Evolutionary conservation across 768 basidiomycete genomes (phyloP).

Genomic region (Mycena olivaceomarginata): DNA sequence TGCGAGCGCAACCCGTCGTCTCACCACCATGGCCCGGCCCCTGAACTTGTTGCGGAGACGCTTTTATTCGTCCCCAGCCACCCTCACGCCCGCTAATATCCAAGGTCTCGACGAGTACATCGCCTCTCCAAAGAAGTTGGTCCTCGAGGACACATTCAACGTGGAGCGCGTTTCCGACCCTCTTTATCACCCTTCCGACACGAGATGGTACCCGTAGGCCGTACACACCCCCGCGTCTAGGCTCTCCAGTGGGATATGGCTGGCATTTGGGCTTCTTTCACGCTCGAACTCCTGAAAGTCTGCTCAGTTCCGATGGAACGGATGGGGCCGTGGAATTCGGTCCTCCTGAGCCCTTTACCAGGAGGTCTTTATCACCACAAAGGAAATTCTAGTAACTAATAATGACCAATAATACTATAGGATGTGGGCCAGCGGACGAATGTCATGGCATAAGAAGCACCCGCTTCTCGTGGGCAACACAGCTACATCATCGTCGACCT

Average conservation of each 20-base stretch:
- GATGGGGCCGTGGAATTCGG: constrained; percentile 75
- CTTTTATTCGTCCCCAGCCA: constrained; percentile 29
- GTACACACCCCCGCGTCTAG: constrained; percentile 63
- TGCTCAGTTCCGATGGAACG: constrained; percentile 81
- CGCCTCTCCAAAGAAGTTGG: constrained; percentile 64
- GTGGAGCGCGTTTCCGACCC: constrained; percentile 75
- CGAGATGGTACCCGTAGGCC: constrained; percentile 73
- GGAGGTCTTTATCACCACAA: constrained; percentile 46
- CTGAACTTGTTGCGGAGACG: constrained; percentile 31
- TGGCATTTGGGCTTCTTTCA: constrained; percentile 89
- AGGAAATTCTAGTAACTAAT: too few relatives aligned
- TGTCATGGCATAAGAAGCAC: constrained; percentile 72
- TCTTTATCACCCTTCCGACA: constrained; percentile 84
- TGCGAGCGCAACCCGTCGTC: background rate
- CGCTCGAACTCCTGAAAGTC: constrained; percentile 73
- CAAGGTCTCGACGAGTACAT: constrained; percentile 73
- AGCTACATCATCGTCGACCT: constrained; percentile 68
- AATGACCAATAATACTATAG: constrained; percentile 45
- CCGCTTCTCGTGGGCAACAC: constrained; percentile 73
- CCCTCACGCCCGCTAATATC: constrained; percentile 27
- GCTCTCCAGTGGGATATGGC: constrained; percentile 71
- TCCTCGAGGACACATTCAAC: constrained; percentile 69
- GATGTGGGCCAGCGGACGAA: constrained; percentile 90
- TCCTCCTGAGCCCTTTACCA: constrained; percentile 83
- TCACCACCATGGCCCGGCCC: constrained; percentile 28